Base-by-base conservation (phyloP, 2,329 filamentous ascomycete species). In the Nothopassalora personata region DNA sequence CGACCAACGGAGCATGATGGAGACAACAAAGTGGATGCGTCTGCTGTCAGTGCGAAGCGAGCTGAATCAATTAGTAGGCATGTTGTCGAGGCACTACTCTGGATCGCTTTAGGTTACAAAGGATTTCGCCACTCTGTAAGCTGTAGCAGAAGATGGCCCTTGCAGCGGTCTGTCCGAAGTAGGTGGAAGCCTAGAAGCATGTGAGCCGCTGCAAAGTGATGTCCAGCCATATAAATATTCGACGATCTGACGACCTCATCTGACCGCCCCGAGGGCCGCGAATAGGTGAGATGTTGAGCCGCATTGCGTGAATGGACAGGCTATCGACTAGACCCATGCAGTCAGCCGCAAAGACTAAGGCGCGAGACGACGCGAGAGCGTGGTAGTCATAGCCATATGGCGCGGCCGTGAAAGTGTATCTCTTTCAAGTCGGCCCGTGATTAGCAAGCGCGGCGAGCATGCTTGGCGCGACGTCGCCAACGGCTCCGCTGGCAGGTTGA, bases 361-460 rank as follows among this genome's bases (percentile, higher is more conserved):
- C 46, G 36, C 56, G 49, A 53, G 56, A 53, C 48, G 8, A 43
- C 49, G 18, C 9, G 8, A 31, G 55, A 57, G 50, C 18, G 31
- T 18, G 19, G 10, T 8, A 39, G 27, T 30, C 13, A 39, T 19
- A 43, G 46, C 13, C 43, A 49, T 33, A 23, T n/a, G 47, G 43
- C 27, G 49, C 34, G 27, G 19, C 7, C 18, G 13, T 19, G 31
- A 19, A 27, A 49, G 46, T 28, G 19, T 27, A 49, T 9, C 11
- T 27, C 8, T 3, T 6, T 49, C 54, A 28, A 27, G n/a, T 33
- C n/a, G 46, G 30, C 19, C 54, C 46, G n/a, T 39, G 46, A 50
- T 50, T 50, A 56, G 54, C 46, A 56, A 56, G 54, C 54, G 49
- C 54, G 23, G 46, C 10, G 13, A 28, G 39, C 18, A 46, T 54